These are phyloP conservation scores for Cyclanthera cordifolia DNA, from an alignment of 306 rosid species.

Conservation along the genomic window DNA sequence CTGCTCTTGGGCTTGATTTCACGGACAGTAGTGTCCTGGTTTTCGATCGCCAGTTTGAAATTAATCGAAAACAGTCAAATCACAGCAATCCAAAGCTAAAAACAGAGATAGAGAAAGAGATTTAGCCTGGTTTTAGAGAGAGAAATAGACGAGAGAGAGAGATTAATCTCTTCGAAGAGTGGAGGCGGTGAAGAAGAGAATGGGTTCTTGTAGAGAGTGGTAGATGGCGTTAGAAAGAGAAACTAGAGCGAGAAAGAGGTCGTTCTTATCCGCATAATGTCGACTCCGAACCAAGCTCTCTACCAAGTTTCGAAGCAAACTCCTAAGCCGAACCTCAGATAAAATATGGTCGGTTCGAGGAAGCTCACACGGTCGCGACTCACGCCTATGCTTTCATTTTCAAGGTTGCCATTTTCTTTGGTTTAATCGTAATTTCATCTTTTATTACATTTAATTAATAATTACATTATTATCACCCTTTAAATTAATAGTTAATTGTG, in stretches of 20 bases:
- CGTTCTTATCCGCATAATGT: conserved; percentile 96
- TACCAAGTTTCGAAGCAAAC: conserved; percentile 7
- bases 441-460: not conserved
- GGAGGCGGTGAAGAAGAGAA: conserved; percentile 42
- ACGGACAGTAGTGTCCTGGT: conserved; percentile 58
- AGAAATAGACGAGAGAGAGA: conserved; percentile 9
- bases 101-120: not conserved
- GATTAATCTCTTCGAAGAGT: conserved; percentile 18
- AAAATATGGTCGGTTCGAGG: conserved; percentile 57
- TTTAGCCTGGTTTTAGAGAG: not conserved
- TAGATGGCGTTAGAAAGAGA: conserved; percentile 37
- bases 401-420: conserved; percentile 22
- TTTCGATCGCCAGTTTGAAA: conserved; percentile 79
- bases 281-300: conserved; percentile 19
- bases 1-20: conserved; percentile 93
- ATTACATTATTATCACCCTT: not conserved
- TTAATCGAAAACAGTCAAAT: not conserved
- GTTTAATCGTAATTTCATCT: conserved; percentile 4
- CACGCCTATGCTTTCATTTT: conserved; percentile 48
- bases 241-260: conserved; percentile 15
- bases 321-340: conserved; percentile 24
- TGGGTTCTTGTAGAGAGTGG: conserved; percentile 76
- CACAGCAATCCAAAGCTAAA: not conserved
- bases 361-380: conserved; percentile 19
- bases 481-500: not conserved